Percentiles rank a stretch among this genome's conserved stretches.
These are phyloP conservation scores for Aegilops bicornis DNA, from an alignment of 176 grass and related monocot species.

Conservation along the genomic window DNA sequence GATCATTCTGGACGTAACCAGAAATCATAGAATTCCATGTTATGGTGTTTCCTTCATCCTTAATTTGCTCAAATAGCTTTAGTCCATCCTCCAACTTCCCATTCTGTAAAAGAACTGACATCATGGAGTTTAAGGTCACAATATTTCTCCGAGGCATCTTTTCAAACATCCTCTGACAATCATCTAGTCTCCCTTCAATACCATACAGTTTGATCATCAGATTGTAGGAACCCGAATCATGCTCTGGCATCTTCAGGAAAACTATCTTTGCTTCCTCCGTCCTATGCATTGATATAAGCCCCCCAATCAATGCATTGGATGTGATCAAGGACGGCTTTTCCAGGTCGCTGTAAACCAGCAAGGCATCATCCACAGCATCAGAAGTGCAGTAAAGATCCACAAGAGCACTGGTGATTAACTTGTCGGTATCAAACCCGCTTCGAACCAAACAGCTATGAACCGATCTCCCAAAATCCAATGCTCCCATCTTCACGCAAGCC, in stretches of 20 bases:
- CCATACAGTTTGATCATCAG: conserved; percentile 55
- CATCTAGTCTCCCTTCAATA: conserved; percentile 40
- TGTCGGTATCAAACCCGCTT: conserved; percentile 34
- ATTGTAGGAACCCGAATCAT: conserved; percentile 52
- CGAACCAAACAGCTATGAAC: conserved; percentile 45
- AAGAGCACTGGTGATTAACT: conserved; percentile 50
- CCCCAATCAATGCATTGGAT: conserved; percentile 46
- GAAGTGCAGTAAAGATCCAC: conserved; percentile 53
- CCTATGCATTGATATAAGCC: conserved; percentile 37
- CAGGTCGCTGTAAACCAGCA: conserved; percentile 31
- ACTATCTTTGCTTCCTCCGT: conserved; percentile 34
- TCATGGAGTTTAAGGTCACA: conserved; percentile 57
- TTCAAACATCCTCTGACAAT: conserved; percentile 50
- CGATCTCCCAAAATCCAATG: conserved; percentile 37
- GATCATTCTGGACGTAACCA: conserved; percentile 50
- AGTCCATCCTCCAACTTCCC: conserved; percentile 44
- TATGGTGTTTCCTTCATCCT: conserved; percentile 44
- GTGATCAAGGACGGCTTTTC: conserved; percentile 42
- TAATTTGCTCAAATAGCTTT: conserved; percentile 56
- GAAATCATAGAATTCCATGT: conserved; percentile 74
- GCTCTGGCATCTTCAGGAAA: conserved; percentile 38
- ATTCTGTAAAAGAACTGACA: conserved; percentile 50
- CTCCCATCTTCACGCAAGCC: conserved; percentile 40
- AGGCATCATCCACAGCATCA: conserved; percentile 41
- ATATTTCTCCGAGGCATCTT: conserved; percentile 58